These are phyloP conservation scores for Schizochytrium sp. DNA, from an alignment of 108 stramenopile genomes.

Conservation along the genomic window DNA sequence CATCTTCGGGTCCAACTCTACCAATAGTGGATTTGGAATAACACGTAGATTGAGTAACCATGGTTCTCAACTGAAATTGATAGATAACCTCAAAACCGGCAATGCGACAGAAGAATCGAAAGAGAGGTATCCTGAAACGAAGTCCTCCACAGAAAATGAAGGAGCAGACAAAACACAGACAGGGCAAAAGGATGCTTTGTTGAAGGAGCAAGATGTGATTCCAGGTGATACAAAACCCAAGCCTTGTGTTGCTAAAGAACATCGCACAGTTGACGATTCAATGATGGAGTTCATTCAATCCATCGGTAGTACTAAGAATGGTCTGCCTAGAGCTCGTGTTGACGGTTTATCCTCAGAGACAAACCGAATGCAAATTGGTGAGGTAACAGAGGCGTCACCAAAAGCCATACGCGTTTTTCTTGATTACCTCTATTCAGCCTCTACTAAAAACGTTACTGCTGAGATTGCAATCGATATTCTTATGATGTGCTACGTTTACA, in stretches of 20 bases:
- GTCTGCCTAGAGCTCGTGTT: neutral
- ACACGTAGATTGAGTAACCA: too few relatives aligned
- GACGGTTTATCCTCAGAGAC: neutral
- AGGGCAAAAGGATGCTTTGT: too few relatives aligned
- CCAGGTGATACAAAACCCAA: too few relatives aligned
- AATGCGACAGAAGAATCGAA: too few relatives aligned
- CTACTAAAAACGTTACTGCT: neutral
- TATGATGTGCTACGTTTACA: conserved; percentile 26
- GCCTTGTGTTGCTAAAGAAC: too few relatives aligned
- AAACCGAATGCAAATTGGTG: neutral
- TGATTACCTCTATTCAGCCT: neutral
- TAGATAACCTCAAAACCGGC: too few relatives aligned
- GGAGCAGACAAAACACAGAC: too few relatives aligned
- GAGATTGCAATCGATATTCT: conserved; percentile 44
- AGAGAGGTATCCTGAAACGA: too few relatives aligned
- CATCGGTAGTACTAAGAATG: neutral
- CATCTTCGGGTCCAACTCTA: neutral
- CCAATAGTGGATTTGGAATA: neutral
- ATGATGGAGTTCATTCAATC: neutral
- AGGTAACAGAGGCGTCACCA: conserved; percentile 25
- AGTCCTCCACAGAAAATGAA: too few relatives aligned
- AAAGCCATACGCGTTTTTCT: conserved; percentile 29
- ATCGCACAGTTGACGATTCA: neutral
- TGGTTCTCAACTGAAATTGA: too few relatives aligned
- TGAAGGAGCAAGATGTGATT: too few relatives aligned